phyloP scores from a whole-genome alignment of 2,329 filamentous ascomycete genomes.

The Hypoxylon rubiginosum region DNA sequence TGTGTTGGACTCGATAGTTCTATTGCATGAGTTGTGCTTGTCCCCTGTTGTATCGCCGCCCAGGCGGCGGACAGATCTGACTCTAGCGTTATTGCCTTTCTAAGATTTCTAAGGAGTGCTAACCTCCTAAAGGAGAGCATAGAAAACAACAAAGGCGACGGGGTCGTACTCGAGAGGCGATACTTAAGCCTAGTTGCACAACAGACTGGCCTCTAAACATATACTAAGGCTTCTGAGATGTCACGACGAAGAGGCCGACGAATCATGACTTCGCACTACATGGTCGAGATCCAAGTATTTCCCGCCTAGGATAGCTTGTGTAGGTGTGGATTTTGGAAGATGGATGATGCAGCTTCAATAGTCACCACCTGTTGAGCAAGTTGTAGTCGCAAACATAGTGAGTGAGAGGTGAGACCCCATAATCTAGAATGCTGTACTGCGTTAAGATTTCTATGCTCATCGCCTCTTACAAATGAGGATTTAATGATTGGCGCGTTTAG shows the following conservation, averaged over 20 bases:
- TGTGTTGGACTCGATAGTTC: slow-evolving; percentile 20
- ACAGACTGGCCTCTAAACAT: neutral
- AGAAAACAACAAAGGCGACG: neutral
- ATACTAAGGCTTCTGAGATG: neutral
- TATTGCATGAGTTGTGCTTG: slow-evolving; percentile 12
- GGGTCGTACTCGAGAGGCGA: neutral
- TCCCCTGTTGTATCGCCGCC: slow-evolving; percentile 9
- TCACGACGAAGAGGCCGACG: neutral
- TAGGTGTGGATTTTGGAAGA: too few species aligned
- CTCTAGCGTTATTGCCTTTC: neutral
- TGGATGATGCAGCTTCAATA: too few species aligned
- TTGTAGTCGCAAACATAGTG: neutral
- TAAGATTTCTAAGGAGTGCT: neutral
- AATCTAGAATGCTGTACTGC: neutral
- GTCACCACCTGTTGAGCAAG: neutral
- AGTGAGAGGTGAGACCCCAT: too few species aligned
- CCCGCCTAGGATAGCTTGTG: neutral
- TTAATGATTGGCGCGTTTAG: neutral
- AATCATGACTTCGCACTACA: neutral
- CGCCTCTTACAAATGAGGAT: neutral
- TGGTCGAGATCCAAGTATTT: neutral
- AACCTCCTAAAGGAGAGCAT: neutral
- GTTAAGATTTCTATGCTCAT: neutral
- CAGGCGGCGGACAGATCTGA: slow-evolving; percentile 3
- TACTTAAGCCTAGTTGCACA: too few species aligned